Percentiles rank a stretch among this genome's conserved stretches.
Evolutionary conservation across 1,284 basidiomycete genomes (phyloP).

Genomic region (Agaricales sp.): DNA sequence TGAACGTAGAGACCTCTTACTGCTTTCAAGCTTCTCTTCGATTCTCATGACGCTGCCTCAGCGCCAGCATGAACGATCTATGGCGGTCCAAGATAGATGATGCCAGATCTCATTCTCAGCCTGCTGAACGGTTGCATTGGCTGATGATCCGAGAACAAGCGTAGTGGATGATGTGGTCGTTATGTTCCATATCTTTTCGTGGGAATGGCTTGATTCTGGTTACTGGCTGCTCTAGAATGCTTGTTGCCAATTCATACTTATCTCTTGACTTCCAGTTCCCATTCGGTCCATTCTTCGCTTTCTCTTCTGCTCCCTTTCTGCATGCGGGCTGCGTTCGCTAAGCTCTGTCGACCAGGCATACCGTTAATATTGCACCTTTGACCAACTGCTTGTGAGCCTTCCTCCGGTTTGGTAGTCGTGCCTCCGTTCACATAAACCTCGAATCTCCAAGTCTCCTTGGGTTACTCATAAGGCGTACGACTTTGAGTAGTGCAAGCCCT

Average conservation of each 20-base stretch:
- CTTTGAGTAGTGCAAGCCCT: not conserved
- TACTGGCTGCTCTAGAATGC: not conserved
- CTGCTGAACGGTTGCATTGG: too few species aligned
- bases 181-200: too few species aligned
- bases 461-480: not conserved
- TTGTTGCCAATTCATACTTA: not conserved
- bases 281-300: not conserved
- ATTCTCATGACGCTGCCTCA: too few species aligned
- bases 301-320: not conserved
- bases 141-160: too few species aligned
- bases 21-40: too few species aligned
- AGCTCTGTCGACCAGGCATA: slow-evolving; percentile 1
- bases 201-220: not conserved
- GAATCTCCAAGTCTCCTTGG: not conserved
- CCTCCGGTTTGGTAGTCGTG: not conserved
- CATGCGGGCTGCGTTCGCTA: not conserved
- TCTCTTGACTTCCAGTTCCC: not conserved
- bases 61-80: too few species aligned
- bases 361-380: too few species aligned
- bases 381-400: not conserved
- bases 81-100: too few species aligned
- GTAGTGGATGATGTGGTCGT: too few species aligned
- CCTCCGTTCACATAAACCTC: not conserved
- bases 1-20: too few species aligned
- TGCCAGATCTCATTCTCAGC: too few species aligned